Percentiles rank a stretch among this genome's conserved stretches.
These are phyloP conservation scores for Tetradesmus obliquus DNA, from an alignment of 139 green algal genomes.

Conservation along the genomic window DNA sequence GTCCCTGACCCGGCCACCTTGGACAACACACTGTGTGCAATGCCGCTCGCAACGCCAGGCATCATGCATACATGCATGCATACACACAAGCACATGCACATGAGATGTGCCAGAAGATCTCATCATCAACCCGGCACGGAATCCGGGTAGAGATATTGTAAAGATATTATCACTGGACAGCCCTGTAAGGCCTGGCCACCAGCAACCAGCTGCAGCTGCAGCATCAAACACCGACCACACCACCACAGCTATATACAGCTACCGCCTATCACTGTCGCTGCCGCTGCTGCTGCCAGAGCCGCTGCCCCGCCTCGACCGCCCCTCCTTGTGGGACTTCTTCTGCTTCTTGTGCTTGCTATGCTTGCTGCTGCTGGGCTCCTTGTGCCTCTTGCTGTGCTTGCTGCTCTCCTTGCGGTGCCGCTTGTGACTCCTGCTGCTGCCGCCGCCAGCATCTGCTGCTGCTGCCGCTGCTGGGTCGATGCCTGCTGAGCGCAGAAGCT, in stretches of 20 bases:
- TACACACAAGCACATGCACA: too few relatives aligned
- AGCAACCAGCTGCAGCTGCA: too few relatives aligned
- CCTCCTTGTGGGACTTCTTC: neutral
- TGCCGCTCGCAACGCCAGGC: too few relatives aligned
- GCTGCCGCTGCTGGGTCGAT: constrained; percentile 10
- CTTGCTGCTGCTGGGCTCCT: constrained; percentile 1
- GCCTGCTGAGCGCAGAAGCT: constrained; percentile 27
- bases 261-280: constrained; percentile 14
- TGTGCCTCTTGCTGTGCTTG: constrained; percentile 5
- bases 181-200: too few relatives aligned
- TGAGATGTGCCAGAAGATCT: too few relatives aligned
- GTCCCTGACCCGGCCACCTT: too few relatives aligned
- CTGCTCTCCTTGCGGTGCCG: neutral
- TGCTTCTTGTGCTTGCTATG: constrained; percentile 41
- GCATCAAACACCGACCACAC: neutral
- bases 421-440: neutral
- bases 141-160: too few relatives aligned
- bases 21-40: too few relatives aligned
- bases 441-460: neutral
- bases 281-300: constrained; percentile 17
- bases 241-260: neutral
- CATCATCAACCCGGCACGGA: too few relatives aligned
- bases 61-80: too few relatives aligned
- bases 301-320: neutral
- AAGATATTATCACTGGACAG: too few relatives aligned